Evolutionary conservation across 176 grass and related monocot species (phyloP).

Genomic region (Pharus latifolius): DNA sequence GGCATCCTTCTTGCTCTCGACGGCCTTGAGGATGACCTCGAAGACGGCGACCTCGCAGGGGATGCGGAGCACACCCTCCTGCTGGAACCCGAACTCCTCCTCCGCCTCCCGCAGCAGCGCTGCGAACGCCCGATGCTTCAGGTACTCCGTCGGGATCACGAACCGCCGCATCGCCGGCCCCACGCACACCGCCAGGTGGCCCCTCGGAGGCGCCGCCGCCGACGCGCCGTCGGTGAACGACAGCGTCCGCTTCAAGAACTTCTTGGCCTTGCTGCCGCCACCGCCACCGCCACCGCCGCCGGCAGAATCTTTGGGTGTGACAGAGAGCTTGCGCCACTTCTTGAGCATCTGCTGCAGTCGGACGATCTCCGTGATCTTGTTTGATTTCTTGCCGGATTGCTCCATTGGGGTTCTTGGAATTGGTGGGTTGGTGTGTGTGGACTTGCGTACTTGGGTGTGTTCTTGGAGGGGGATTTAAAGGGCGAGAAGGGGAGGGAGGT

Average conservation of each 20-base stretch:
- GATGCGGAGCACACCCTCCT: conserved; percentile 70
- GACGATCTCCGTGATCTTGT: conserved; percentile 96
- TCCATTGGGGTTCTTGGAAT: conserved; percentile 25
- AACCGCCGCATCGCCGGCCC: conserved; percentile 47
- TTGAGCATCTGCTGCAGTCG: conserved; percentile 89
- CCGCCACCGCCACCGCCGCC: neutral
- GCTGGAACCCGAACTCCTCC: conserved; percentile 81
- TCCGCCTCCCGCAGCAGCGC: conserved; percentile 59
- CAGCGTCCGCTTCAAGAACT: conserved; percentile 82
- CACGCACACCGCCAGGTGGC: conserved; percentile 58
- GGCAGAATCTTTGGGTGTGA: conserved; percentile 26
- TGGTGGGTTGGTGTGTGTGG: neutral
- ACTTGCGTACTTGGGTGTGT: conserved; percentile 6
- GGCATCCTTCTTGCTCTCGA: conserved; percentile 46
- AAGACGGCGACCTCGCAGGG: conserved; percentile 63
- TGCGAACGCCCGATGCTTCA: conserved; percentile 48
- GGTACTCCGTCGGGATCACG: conserved; percentile 68
- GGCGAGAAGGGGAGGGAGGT: neutral
- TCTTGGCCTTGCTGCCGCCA: conserved; percentile 72
- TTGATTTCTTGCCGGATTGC: conserved; percentile 53
- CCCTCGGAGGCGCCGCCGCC: conserved; percentile 26
- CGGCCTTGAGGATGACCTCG: conserved; percentile 36
- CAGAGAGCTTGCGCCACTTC: conserved; percentile 95
- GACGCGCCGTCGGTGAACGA: conserved; percentile 51
- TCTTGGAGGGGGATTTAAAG: conserved; percentile 24